These are phyloP conservation scores for Anisodus acutangulus DNA, from an alignment of 257 asterid species.

Conservation along the genomic window DNA sequence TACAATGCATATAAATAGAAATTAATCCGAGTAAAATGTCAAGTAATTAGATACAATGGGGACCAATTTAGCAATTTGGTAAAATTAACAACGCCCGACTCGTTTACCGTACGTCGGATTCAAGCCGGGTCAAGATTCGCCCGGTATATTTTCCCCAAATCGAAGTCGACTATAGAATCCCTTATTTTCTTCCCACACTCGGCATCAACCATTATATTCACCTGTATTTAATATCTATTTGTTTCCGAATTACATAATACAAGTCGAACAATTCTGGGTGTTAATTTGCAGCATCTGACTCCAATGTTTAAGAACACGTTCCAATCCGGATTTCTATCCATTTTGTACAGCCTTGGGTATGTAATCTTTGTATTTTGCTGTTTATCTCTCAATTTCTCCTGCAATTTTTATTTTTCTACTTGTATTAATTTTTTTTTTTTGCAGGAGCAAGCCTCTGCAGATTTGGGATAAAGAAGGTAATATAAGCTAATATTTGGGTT, in stretches of 20 bases:
- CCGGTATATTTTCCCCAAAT: background rate
- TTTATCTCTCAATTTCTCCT: background rate
- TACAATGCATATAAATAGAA: too few relatives aligned
- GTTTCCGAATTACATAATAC: background rate
- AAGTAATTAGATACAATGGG: too few relatives aligned
- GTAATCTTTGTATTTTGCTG: background rate
- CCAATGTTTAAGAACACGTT: conserved; percentile 90
- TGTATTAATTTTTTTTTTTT: background rate
- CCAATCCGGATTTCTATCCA: conserved; percentile 93
- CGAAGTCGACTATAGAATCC: background rate
- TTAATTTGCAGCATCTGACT: too few relatives aligned
- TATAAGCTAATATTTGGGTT: background rate
- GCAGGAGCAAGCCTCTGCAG: conserved; percentile 98
- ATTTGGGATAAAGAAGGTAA: conserved; percentile 97
- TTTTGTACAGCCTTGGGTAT: conserved; percentile 95
- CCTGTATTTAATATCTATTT: background rate
- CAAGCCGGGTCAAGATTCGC: background rate
- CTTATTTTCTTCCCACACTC: background rate
- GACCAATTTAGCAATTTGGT: too few relatives aligned
- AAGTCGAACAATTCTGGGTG: background rate
- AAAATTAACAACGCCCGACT: background rate
- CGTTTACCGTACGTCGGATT: too few relatives aligned
- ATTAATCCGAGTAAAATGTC: too few relatives aligned
- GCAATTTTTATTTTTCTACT: background rate
- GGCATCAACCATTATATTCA: background rate